phyloP scores from a whole-genome alignment of 2,329 filamentous ascomycete species.

The Diaporthe sp. region DNA sequence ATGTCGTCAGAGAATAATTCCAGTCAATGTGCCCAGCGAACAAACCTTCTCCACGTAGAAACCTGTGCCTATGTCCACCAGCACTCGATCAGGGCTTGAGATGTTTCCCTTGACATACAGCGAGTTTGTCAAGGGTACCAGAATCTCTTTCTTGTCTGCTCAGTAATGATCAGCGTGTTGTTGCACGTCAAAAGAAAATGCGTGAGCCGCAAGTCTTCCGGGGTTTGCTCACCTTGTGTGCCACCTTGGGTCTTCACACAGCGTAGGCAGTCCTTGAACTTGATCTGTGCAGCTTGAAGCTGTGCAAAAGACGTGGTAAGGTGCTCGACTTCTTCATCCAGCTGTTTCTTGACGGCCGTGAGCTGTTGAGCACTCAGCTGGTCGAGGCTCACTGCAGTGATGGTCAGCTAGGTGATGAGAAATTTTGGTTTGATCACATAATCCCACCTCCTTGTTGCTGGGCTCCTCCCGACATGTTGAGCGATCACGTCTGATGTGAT shows the following conservation, averaged over 20 bases:
- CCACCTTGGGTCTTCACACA: slow-evolving; percentile 71
- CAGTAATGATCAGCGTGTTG: background rate
- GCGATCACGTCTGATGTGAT: slow-evolving; percentile 22
- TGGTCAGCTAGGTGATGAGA: background rate
- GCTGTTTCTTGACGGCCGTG: slow-evolving; percentile 91
- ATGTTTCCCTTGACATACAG: slow-evolving; percentile 92
- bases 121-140: slow-evolving; percentile 95
- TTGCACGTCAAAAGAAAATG: background rate
- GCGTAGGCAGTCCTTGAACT: slow-evolving; percentile 90
- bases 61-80: slow-evolving; percentile 94
- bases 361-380: slow-evolving; percentile 88
- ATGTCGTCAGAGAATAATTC: background rate
- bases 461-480: slow-evolving; percentile 42
- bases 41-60: slow-evolving; percentile 93
- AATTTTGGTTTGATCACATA: background rate
- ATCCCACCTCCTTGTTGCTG: slow-evolving; percentile 41
- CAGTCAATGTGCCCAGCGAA: background rate
- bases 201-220: slow-evolving; percentile 45
- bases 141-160: slow-evolving; percentile 69
- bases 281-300: slow-evolving; percentile 88
- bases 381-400: slow-evolving; percentile 71
- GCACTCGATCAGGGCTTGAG: slow-evolving; percentile 79
- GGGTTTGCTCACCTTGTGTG: slow-evolving; percentile 44
- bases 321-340: slow-evolving; percentile 96
- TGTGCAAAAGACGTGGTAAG: slow-evolving; percentile 91